Percentiles rank a stretch among this genome's conserved stretches.
Evolutionary conservation across 257 asterid genomes (phyloP).

Genomic region (Oldenlandia corymbosa): DNA sequence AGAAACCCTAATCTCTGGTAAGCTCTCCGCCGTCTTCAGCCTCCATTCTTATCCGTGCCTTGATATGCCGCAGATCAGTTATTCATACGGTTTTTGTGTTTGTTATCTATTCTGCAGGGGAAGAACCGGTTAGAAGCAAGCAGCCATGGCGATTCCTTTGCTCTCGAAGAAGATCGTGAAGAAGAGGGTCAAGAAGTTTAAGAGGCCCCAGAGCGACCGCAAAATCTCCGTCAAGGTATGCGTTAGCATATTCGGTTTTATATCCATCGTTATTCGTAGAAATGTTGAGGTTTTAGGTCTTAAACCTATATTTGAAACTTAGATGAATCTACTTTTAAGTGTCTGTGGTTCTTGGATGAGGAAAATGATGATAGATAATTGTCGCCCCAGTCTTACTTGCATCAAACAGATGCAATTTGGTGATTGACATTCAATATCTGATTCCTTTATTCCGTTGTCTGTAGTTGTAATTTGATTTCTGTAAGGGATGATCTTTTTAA

Average conservation of each 20-base stretch:
- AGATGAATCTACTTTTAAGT: not conserved
- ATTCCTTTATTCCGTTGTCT: constrained; percentile 14
- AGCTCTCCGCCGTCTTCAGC: not conserved
- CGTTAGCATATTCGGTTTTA: not conserved
- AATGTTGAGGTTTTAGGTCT: not conserved
- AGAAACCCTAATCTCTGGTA: constrained; percentile 15
- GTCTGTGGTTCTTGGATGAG: not conserved
- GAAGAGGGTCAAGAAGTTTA: constrained; percentile 32
- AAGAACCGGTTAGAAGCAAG: not conserved
- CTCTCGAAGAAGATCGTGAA: constrained; percentile 30
- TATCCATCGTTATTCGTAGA: too few species aligned
- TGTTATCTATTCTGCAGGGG: not conserved
- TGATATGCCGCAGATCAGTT: too few species aligned
- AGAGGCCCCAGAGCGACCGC: constrained; percentile 36
- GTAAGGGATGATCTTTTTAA: too few species aligned
- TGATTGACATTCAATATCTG: constrained; percentile 33
- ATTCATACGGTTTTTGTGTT: not conserved
- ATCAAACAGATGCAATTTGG: constrained; percentile 29
- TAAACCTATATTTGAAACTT: not conserved
- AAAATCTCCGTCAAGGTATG: constrained; percentile 32
- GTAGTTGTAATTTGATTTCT: too few species aligned
- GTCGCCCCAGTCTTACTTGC: constrained; percentile 56
- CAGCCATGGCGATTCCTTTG: constrained; percentile 29
- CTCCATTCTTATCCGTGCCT: too few species aligned
- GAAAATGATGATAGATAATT: constrained; percentile 30